phyloP scores from a whole-genome alignment of 169 alveolate species.

The Plasmodium malariae region DNA sequence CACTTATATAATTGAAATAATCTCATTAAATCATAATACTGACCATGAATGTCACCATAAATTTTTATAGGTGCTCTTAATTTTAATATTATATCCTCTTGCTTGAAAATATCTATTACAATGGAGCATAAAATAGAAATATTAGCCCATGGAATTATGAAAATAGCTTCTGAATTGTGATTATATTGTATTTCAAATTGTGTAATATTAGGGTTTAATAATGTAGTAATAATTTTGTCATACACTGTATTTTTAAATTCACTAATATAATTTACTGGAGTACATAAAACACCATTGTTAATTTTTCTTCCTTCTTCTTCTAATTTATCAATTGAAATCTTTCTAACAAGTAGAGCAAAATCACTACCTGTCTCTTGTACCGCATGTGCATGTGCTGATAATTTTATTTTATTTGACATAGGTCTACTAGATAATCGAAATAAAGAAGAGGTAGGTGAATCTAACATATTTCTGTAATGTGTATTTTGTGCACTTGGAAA shows the following conservation, averaged over 20 bases:
- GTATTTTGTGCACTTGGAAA: neutral
- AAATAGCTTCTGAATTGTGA: constrained; percentile 79
- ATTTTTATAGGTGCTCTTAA: constrained; percentile 97
- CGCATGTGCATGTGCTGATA: constrained; percentile 89
- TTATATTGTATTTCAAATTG: constrained; percentile 77
- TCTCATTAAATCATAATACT: constrained; percentile 98
- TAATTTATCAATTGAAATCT: constrained; percentile 91
- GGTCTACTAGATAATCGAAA: constrained; percentile 73
- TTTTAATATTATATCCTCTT: constrained; percentile 96
- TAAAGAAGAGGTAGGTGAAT: constrained; percentile 40
- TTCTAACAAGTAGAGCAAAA: constrained; percentile 88
- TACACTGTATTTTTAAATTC: constrained; percentile 83
- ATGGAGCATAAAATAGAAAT: constrained; percentile 84
- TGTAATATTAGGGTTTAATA: constrained; percentile 82
- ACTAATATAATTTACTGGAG: constrained; percentile 77
- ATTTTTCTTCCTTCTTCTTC: constrained; percentile 93
- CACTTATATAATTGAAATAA: constrained; percentile 91
- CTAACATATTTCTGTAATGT: constrained; percentile 47
- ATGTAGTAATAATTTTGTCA: constrained; percentile 81
- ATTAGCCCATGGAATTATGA: constrained; percentile 87
- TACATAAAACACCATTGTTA: constrained; percentile 81
- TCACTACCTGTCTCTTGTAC: constrained; percentile 88
- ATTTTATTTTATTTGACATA: constrained; percentile 80
- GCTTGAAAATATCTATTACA: constrained; percentile 88
- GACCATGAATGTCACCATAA: constrained; percentile 99